These are phyloP conservation scores for Biscutella auriculata DNA, from an alignment of 441 rosid genomes.

Conservation along the genomic window DNA sequence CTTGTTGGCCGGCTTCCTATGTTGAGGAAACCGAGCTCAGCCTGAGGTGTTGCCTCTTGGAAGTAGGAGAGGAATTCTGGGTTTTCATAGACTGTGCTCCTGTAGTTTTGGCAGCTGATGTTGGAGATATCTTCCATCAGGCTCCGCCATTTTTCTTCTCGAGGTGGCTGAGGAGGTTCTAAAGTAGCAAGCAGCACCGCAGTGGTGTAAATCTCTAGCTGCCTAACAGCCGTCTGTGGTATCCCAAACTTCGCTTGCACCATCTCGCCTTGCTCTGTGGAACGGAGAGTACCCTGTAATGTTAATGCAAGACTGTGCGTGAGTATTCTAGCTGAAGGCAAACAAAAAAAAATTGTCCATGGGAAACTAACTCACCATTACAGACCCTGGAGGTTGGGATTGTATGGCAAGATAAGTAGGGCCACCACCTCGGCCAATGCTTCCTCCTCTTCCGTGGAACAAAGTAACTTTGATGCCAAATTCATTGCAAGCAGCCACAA, in stretches of 20 bases:
- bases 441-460: slow-evolving; percentile 96
- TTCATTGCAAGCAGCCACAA: slow-evolving; percentile 84
- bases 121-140: slow-evolving; percentile 90
- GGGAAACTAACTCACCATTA: slow-evolving; percentile 55
- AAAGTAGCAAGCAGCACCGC: slow-evolving; percentile 87
- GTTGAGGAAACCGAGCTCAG: slow-evolving; percentile 88
- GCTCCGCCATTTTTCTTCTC: slow-evolving; percentile 82
- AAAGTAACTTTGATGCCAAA: slow-evolving; percentile 78
- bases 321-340: background rate
- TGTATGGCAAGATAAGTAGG: slow-evolving; percentile 94
- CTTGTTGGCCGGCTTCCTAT: slow-evolving; percentile 86
- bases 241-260: slow-evolving; percentile 94
- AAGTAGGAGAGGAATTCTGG: slow-evolving; percentile 82
- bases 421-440: slow-evolving; percentile 96
- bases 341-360: background rate
- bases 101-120: slow-evolving; percentile 67
- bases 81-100: slow-evolving; percentile 73
- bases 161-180: slow-evolving; percentile 70
- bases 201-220: slow-evolving; percentile 86
- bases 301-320: slow-evolving; percentile 1
- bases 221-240: slow-evolving; percentile 84
- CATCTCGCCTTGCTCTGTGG: slow-evolving; percentile 99
- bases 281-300: slow-evolving; percentile 78
- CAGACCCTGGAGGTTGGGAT: slow-evolving; percentile 94
- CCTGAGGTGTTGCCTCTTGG: slow-evolving; percentile 94